phyloP scores from a whole-genome alignment of 1,139 yeast genomes.

The Pichia inconspicua region DNA sequence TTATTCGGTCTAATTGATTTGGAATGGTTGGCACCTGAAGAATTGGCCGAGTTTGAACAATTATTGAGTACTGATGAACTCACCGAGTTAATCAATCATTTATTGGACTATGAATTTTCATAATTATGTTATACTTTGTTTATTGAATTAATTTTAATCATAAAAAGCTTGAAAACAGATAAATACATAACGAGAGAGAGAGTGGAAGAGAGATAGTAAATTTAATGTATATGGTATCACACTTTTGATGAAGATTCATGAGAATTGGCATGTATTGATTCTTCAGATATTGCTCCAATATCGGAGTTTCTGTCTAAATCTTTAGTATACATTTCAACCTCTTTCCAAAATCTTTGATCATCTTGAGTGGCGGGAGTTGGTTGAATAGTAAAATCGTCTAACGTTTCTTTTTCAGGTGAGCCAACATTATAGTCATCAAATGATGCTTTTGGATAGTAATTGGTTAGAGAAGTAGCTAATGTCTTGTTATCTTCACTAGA shows the following conservation, averaged over 20 bases:
- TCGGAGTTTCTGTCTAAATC: slow-evolving; percentile 17
- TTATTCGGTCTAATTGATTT: slow-evolving; percentile 1
- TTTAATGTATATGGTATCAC: not conserved
- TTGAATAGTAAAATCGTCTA: slow-evolving; percentile 1
- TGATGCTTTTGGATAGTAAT: slow-evolving; percentile 7
- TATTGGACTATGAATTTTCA: not conserved
- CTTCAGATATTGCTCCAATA: not conserved
- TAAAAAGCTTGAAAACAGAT: not conserved
- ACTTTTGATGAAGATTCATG: not conserved
- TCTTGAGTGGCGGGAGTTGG: slow-evolving; percentile 8
- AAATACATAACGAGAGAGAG: too few species aligned
- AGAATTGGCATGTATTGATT: not conserved
- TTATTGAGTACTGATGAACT: slow-evolving; percentile 3
- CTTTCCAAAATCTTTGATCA: slow-evolving; percentile 23
- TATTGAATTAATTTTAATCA: not conserved
- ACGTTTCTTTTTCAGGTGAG: slow-evolving; percentile 2
- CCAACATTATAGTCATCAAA: not conserved
- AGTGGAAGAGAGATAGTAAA: not conserved
- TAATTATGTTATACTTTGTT: not conserved
- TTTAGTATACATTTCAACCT: slow-evolving; percentile 24
- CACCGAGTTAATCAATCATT: not conserved
- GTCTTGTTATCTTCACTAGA: slow-evolving; percentile 15
- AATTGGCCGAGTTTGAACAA: slow-evolving; percentile 4
- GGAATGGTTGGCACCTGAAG: slow-evolving; percentile 6
- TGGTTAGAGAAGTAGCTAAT: slow-evolving; percentile 10